phyloP scores from a whole-genome alignment of 148 eudicot species.

The Tetragonia tetragonoides region DNA sequence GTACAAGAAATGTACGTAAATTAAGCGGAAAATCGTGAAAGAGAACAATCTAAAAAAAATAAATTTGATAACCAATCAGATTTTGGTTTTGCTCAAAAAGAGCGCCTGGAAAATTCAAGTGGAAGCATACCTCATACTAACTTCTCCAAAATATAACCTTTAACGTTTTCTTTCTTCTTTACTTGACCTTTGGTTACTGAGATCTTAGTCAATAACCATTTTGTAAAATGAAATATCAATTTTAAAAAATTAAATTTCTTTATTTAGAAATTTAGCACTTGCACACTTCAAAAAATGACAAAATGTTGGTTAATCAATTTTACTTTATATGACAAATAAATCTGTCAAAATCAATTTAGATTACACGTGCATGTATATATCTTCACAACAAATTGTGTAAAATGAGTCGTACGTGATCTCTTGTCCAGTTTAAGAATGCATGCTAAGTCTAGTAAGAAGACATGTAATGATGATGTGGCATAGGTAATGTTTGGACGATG shows the following conservation, averaged over 20 bases:
- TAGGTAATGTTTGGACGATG: neutral
- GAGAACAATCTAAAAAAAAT: neutral
- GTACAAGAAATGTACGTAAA: neutral
- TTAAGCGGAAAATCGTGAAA: neutral
- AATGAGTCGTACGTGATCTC: neutral
- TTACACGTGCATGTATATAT: neutral
- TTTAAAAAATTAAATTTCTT: too few relatives aligned
- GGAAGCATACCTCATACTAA: neutral
- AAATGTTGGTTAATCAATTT: neutral
- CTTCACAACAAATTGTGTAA: neutral
- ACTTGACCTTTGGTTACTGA: neutral
- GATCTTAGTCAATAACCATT: too few relatives aligned
- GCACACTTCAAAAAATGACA: neutral
- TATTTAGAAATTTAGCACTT: too few relatives aligned
- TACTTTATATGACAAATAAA: neutral
- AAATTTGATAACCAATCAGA: neutral
- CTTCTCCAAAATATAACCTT: neutral
- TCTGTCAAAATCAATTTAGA: neutral
- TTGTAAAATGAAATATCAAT: too few relatives aligned
- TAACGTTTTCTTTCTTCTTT: neutral
- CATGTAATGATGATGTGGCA: neutral
- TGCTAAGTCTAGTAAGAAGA: neutral
- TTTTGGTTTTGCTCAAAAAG: slow-evolving; percentile 2
- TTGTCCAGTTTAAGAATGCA: neutral
- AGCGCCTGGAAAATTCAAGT: neutral